Conservation (phyloP, 2,329 filamentous ascomycete genomes). For the Myriosclerotinia scirpicola region DNA sequence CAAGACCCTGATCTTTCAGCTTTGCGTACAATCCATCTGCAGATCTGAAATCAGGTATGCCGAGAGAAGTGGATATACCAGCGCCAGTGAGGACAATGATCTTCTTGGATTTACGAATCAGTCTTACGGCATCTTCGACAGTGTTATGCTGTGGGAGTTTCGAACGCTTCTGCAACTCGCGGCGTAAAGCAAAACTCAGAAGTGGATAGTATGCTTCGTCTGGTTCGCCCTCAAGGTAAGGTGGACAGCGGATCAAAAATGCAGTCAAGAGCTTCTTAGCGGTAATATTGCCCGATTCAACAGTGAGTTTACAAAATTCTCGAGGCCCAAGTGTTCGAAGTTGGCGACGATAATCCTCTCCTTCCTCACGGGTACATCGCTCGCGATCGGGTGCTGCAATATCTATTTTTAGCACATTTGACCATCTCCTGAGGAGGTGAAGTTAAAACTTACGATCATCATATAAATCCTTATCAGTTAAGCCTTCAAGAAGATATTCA, state of each 20-base stretch:
- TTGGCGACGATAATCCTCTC: constrained; percentile 64
- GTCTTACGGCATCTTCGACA: constrained; percentile 78
- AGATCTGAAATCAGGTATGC: constrained; percentile 95
- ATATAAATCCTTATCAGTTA: constrained; percentile 49
- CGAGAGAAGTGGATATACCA: constrained; percentile 93
- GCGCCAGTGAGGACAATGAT: constrained; percentile 94
- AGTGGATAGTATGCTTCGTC: constrained; percentile 76
- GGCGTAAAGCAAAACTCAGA: constrained; percentile 72
- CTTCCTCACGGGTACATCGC: constrained; percentile 66
- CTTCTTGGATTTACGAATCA: constrained; percentile 74
- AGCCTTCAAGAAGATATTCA: constrained; percentile 48
- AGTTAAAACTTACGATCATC: constrained; percentile 43
- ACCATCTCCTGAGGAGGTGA: neutral
- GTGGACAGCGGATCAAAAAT: constrained; percentile 74
- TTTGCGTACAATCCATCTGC: constrained; percentile 89
- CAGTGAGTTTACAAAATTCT: constrained; percentile 71
- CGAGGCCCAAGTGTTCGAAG: constrained; percentile 75
- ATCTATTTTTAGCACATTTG: constrained; percentile 32
- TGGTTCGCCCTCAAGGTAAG: constrained; percentile 68
- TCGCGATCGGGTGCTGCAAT: constrained; percentile 32
- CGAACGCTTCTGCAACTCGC: constrained; percentile 77
- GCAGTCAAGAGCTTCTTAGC: constrained; percentile 84
- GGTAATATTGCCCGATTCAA: constrained; percentile 67
- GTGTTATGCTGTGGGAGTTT: constrained; percentile 81
- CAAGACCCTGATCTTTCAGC: constrained; percentile 70